Evolutionary conservation across 805 yeast species (phyloP).

Genomic region (Candida hungchunana): DNA sequence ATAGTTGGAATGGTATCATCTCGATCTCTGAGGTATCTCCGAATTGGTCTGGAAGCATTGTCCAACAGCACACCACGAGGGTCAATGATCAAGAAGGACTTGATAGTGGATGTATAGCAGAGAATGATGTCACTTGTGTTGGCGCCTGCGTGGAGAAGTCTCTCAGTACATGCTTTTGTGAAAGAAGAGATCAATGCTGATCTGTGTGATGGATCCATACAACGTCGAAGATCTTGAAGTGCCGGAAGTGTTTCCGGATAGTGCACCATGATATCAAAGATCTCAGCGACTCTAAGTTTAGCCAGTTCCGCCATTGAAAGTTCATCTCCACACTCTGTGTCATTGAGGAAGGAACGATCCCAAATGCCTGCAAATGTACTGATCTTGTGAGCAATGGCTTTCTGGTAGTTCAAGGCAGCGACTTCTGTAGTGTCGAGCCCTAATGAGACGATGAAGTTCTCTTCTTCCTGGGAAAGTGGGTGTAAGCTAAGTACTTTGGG

Average conservation of each 20-base stretch:
- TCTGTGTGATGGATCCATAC: slow-evolving; percentile 49
- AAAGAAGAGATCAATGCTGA: slow-evolving; percentile 48
- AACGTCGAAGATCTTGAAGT: slow-evolving; percentile 51
- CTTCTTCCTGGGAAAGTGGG: slow-evolving; percentile 8
- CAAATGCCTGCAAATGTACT: slow-evolving; percentile 13
- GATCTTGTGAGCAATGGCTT: slow-evolving; percentile 4
- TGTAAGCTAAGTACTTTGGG: slow-evolving; percentile 5
- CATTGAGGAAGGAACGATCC: slow-evolving; percentile 16
- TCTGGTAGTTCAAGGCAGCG: slow-evolving; percentile 10
- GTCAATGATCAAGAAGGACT: slow-evolving; percentile 71
- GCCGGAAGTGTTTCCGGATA: slow-evolving; percentile 53
- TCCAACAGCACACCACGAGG: slow-evolving; percentile 83
- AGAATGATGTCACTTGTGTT: slow-evolving; percentile 70
- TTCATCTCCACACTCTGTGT: slow-evolving; percentile 10
- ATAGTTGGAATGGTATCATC: slow-evolving; percentile 67
- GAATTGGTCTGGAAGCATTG: slow-evolving; percentile 70
- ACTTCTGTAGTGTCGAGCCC: slow-evolving; percentile 20
- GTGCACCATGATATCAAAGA: slow-evolving; percentile 50
- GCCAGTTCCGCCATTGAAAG: slow-evolving; percentile 14
- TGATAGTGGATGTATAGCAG: slow-evolving; percentile 66
- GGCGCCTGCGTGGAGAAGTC: slow-evolving; percentile 73
- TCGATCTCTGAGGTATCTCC: slow-evolving; percentile 66
- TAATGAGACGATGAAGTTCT: slow-evolving; percentile 16
- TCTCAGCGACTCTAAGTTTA: slow-evolving; percentile 49
- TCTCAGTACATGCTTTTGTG: slow-evolving; percentile 36